Base-by-base conservation (phyloP, 768 basidiomycete genomes). In the Amyloporia xantha region DNA sequence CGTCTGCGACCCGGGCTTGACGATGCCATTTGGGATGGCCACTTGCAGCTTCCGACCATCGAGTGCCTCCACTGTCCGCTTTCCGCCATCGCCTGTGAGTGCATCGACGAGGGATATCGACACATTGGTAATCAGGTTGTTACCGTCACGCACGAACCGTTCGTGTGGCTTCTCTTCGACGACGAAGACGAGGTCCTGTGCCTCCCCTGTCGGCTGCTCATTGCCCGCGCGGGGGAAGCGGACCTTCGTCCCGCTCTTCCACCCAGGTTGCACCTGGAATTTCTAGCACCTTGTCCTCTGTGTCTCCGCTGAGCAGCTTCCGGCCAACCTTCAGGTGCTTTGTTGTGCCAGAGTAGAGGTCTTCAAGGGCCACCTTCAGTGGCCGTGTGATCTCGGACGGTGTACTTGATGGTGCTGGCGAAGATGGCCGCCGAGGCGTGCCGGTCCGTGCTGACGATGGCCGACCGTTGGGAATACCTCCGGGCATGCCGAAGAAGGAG, bases 211-310 rank as follows among this genome's bases (percentile, higher is more conserved):
- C 11, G 70, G 62, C 44, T 76, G 73, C 59, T 93, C 91, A 65
- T 97, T 93, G 2, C 91, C 91, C 9, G 90, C 85, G 19, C 79
- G 78, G 0, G 88, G 80, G 67, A 94, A 97, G 36, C 90, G 82
- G 51, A 98, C 78, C 69, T 95, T 96, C 15, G 95, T 97, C 0
- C 95, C 95, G 52, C 81, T 80, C 75, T 97, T 97, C 93, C 93
- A 98, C 1, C 95, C 95, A 0, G 94, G 91, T 54, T 77, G 76
- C 20, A 91, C 75, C 27, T 76, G 71, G 59, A n/a, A 91, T 83
- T 59, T 91, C 90, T 46, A 91, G 79, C 5, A 90, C 79, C 64
- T 89, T 91, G 54, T 93, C 90, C 66, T 96, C 91, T 15, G 81
- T 82, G 15, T 72, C 68, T 1, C 94, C 91, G 45, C 77, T 72